Conservation (phyloP, 331 rosid species). For the Erythrophleum ivorense region DNA sequence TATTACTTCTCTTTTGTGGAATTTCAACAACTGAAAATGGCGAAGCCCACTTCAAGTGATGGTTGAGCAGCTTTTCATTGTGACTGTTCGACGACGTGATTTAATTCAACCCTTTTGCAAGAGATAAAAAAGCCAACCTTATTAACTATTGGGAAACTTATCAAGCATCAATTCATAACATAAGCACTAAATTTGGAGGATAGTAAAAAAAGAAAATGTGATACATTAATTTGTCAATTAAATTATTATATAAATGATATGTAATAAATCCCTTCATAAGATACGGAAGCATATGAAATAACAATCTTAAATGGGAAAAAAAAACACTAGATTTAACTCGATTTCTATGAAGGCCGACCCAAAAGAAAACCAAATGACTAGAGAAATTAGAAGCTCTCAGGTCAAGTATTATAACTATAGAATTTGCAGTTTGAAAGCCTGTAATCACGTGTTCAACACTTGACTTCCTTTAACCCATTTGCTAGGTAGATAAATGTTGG, state of each 20-base stretch:
- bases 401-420: neutral
- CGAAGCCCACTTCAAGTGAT: too few species aligned
- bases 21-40: neutral
- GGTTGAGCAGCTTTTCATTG: neutral
- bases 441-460: conserved; percentile 56
- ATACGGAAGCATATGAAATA: neutral
- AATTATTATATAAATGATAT: too few species aligned
- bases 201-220: too few species aligned
- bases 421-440: neutral
- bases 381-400: neutral
- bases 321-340: too few species aligned
- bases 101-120: neutral
- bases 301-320: too few species aligned
- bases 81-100: neutral
- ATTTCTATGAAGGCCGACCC: neutral
- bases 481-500: conserved; percentile 83
- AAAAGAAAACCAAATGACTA: neutral
- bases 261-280: neutral
- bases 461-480: conserved; percentile 82
- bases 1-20: neutral
- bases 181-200: too few species aligned
- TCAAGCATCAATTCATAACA: neutral
- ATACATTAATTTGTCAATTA: too few species aligned
- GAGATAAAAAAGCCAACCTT: too few species aligned
- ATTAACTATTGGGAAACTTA: too few species aligned